Percentiles rank a stretch among this genome's conserved stretches.
Conservation (phyloP, 805 yeast genomes). For the Suhomyces sp. region DNA sequence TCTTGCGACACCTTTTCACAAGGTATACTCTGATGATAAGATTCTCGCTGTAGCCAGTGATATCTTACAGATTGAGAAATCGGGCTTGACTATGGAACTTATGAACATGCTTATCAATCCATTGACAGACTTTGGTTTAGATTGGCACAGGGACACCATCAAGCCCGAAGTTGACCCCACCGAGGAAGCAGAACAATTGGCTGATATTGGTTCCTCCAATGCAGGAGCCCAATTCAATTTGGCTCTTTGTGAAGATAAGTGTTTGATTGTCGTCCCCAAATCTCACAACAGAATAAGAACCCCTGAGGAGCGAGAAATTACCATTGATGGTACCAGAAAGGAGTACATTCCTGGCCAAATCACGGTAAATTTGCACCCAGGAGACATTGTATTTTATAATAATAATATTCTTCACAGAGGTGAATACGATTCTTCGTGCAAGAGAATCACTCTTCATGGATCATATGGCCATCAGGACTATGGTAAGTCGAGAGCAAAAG, state of each 20-base stretch:
- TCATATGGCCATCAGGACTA: constrained; percentile 44
- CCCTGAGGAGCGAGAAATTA: constrained; percentile 40
- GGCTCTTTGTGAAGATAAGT: constrained; percentile 45
- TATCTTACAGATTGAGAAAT: constrained; percentile 37
- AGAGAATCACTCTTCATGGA: constrained; percentile 49
- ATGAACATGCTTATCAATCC: constrained; percentile 54
- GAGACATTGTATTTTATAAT: constrained; percentile 51
- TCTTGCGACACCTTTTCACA: constrained; percentile 36
- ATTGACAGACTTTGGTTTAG: constrained; percentile 49
- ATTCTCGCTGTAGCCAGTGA: constrained; percentile 40
- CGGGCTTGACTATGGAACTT: constrained; percentile 44
- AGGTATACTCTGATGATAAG: constrained; percentile 37
- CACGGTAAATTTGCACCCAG: constrained; percentile 43
- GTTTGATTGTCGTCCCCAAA: constrained; percentile 48
- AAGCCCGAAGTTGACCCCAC: constrained; percentile 45
- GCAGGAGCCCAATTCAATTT: constrained; percentile 52
- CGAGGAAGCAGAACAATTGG: constrained; percentile 42
- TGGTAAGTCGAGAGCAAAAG: constrained; percentile 45
- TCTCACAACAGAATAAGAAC: constrained; percentile 47
- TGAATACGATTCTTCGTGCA: constrained; percentile 34
- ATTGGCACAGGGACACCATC: constrained; percentile 53
- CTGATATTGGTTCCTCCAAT: constrained; percentile 31
- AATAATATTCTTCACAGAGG: constrained; percentile 51
- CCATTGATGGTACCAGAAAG: constrained; percentile 31
- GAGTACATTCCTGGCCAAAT: constrained; percentile 40